Percentiles rank a stretch among this genome's conserved stretches.
Conservation (phyloP, 768 basidiomycete species). For the Dendrothele bispora region DNA sequence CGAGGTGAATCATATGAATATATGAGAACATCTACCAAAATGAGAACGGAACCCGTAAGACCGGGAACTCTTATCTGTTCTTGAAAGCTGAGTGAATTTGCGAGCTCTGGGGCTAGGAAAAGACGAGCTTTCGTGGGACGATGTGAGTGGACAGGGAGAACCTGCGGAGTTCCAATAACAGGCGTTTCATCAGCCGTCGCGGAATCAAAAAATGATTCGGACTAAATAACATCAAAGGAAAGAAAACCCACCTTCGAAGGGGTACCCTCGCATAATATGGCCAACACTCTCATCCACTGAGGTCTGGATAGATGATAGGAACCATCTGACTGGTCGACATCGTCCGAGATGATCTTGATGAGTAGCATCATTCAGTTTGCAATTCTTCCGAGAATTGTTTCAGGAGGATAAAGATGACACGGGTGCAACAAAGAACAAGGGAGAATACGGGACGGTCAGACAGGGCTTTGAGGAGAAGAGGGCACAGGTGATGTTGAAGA, state of each 20-base stretch:
- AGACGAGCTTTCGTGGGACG: too few species aligned
- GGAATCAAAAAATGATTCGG: conserved; percentile 13
- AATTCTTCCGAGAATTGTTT: conserved; percentile 88
- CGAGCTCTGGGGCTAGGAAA: too few species aligned
- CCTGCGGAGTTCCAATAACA: conserved; percentile 37
- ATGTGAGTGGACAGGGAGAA: conserved; percentile 72
- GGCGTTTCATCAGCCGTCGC: not conserved
- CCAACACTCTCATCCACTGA: conserved; percentile 86
- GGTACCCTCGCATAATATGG: conserved; percentile 87
- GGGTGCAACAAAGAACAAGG: conserved; percentile 86
- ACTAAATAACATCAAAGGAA: conserved; percentile 16
- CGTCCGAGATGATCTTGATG: conserved; percentile 63
- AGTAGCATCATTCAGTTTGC: conserved; percentile 73
- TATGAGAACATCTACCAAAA: too few species aligned
- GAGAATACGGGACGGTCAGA: conserved; percentile 81
- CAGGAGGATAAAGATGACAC: conserved; percentile 90
- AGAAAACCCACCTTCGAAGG: conserved; percentile 52
- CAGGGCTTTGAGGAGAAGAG: conserved; percentile 81
- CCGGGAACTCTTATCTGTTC: too few species aligned
- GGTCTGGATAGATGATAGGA: conserved; percentile 47
- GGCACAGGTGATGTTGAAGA: conserved; percentile 88
- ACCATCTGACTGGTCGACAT: conserved; percentile 33
- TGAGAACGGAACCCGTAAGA: too few species aligned
- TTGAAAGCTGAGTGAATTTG: too few species aligned
- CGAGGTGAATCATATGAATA: too few species aligned